phyloP scores from a whole-genome alignment of 2,329 filamentous ascomycete genomes.

The Penicillium rolfsii region DNA sequence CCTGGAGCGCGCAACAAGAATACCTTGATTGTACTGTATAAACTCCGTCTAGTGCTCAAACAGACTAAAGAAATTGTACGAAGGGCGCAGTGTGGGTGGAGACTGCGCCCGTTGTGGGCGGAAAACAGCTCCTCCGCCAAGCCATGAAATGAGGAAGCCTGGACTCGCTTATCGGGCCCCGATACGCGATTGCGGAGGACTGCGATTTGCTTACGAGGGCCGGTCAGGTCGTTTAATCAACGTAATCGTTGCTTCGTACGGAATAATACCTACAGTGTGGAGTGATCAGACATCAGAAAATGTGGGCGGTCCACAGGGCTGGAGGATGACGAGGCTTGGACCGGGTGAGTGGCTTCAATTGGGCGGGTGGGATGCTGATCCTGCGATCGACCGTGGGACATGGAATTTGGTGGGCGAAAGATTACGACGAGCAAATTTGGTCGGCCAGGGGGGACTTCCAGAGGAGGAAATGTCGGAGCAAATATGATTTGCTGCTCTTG shows the following conservation, averaged over 20 bases:
- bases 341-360: slow-evolving; percentile 2
- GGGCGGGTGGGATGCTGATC: slow-evolving; percentile 15
- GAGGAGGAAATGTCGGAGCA: not conserved
- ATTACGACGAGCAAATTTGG: not conserved
- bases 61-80: not conserved
- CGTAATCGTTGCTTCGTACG: not conserved
- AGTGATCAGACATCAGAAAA: not conserved
- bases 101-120: not conserved
- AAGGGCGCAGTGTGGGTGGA: not conserved
- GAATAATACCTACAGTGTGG: too few relatives aligned
- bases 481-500: not conserved
- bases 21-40: too few relatives aligned
- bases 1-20: too few relatives aligned
- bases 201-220: not conserved
- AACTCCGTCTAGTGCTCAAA: too few relatives aligned
- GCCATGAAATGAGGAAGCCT: slow-evolving; percentile 21
- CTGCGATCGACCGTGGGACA: slow-evolving; percentile 16
- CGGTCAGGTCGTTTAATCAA: not conserved
- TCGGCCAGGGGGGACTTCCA: not conserved
- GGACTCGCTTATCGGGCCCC: not conserved
- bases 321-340: slow-evolving; percentile 21
- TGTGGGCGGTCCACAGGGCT: slow-evolving; percentile 17
- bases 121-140: slow-evolving; percentile 16
- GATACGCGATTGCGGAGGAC: slow-evolving; percentile 4
- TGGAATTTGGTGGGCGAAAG: not conserved